Conservation (phyloP, 2,329 filamentous ascomycete species). For the Orbilia javanica region DNA sequence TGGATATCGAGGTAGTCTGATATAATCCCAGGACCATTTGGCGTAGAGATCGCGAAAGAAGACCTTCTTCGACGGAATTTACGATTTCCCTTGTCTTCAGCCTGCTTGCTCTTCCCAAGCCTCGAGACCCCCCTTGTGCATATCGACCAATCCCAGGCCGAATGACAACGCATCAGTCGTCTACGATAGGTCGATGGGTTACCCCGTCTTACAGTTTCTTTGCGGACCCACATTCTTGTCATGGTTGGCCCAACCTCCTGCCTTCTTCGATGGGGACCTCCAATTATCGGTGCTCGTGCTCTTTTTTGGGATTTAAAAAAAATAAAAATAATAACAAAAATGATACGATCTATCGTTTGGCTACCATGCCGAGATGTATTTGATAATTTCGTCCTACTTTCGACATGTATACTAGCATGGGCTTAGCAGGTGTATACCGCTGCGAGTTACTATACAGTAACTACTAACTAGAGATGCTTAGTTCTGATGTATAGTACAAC, state of each 20-base stretch:
- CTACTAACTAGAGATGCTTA: slow-evolving; percentile 20
- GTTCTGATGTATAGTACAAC: slow-evolving; percentile 10
- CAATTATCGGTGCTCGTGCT: slow-evolving; percentile 14
- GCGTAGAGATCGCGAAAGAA: slow-evolving; percentile 31
- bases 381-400: slow-evolving; percentile 7
- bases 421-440: slow-evolving; percentile 15
- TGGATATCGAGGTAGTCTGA: slow-evolving; percentile 21
- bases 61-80: slow-evolving; percentile 41
- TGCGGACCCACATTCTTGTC: slow-evolving; percentile 57
- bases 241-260: slow-evolving; percentile 59
- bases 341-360: slow-evolving; percentile 22
- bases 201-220: slow-evolving; percentile 46
- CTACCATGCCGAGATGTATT: slow-evolving; percentile 19
- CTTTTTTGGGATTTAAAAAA: slow-evolving; percentile 1
- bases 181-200: slow-evolving; percentile 55
- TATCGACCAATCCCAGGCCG: slow-evolving; percentile 43
- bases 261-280: slow-evolving; percentile 35
- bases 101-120: slow-evolving; percentile 48
- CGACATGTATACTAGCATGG: slow-evolving; percentile 9
- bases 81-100: slow-evolving; percentile 33
- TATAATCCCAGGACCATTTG: slow-evolving; percentile 36
- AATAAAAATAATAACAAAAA: slow-evolving; percentile 11
- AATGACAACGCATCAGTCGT: slow-evolving; percentile 59
- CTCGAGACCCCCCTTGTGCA: slow-evolving; percentile 42
- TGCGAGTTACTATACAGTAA: slow-evolving; percentile 7